phyloP scores from a whole-genome alignment of 1,139 yeast genomes.

The Sugiyamaella xylanicola region DNA sequence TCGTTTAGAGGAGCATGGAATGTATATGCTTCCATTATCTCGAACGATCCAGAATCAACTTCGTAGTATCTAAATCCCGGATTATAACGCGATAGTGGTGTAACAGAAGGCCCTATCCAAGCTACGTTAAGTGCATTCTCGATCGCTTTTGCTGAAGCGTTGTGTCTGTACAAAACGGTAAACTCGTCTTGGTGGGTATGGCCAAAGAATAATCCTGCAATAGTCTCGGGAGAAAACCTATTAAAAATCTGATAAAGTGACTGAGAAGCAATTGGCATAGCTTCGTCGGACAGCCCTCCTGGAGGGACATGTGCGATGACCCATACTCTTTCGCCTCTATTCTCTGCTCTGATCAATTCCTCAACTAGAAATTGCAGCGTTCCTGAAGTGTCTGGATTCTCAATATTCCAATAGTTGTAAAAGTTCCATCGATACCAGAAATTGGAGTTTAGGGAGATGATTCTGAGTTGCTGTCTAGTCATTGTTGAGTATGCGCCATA shows the following conservation, averaged over 20 bases:
- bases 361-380: conserved; percentile 62
- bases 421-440: conserved; percentile 65
- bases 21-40: conserved; percentile 60
- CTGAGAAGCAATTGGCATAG: conserved; percentile 63
- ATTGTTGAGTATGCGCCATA: conserved; percentile 65
- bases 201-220: conserved; percentile 70
- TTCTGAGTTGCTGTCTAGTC: conserved; percentile 59
- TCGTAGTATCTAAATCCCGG: conserved; percentile 76
- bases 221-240: conserved; percentile 66
- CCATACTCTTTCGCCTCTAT: conserved; percentile 65
- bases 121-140: conserved; percentile 57
- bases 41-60: conserved; percentile 64
- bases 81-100: conserved; percentile 60
- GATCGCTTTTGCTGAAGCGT: conserved; percentile 42
- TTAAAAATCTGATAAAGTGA: conserved; percentile 60
- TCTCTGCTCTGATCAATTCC: conserved; percentile 62
- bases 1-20: conserved; percentile 46
- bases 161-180: conserved; percentile 50
- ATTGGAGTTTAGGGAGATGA: conserved; percentile 67
- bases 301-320: conserved; percentile 69
- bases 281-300: conserved; percentile 50
- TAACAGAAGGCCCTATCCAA: conserved; percentile 67
- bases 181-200: conserved; percentile 75
- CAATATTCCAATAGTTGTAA: conserved; percentile 60
- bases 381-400: conserved; percentile 65